These are phyloP conservation scores for Podila epicladia DNA, from an alignment of 192 early-diverging fungal genomes.

Conservation along the genomic window DNA sequence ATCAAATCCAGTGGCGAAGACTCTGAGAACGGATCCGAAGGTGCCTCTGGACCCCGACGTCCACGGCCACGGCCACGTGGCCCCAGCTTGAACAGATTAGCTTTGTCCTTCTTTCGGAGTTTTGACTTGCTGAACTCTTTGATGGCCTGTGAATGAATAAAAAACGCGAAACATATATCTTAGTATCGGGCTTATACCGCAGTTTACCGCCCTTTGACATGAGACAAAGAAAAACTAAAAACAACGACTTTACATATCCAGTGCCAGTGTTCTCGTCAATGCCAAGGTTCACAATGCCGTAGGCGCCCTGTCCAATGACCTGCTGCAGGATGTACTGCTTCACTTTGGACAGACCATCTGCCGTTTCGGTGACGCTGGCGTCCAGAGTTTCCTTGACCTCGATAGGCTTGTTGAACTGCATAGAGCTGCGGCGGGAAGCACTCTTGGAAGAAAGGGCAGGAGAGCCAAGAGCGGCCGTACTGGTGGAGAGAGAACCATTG, in stretches of 20 bases:
- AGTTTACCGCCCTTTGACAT: neutral
- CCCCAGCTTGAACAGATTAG: conserved; percentile 59
- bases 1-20: conserved; percentile 87
- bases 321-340: conserved; percentile 82
- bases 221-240: neutral
- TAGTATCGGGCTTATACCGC: neutral
- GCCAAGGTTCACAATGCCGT: conserved; percentile 84
- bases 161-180: no score
- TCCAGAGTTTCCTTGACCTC: conserved; percentile 10
- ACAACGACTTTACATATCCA: conserved; percentile 58
- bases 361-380: conserved; percentile 73
- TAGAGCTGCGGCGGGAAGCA: conserved; percentile 2
- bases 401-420: neutral
- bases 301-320: conserved; percentile 84
- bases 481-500: neutral
- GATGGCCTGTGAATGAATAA: conserved; percentile 70
- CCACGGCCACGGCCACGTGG: conserved; percentile 66
- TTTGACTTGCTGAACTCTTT: conserved; percentile 95
- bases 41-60: conserved; percentile 58
- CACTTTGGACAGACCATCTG: conserved; percentile 72
- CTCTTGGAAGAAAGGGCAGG: neutral
- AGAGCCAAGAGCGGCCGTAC: neutral
- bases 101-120: conserved; percentile 75
- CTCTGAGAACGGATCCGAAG: neutral
- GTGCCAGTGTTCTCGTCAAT: conserved; percentile 57